Evolutionary conservation across 208 protist genomes (phyloP), one percentile per base, ranked within the genome.

Genomic region (Blastocrithidia nonstop): DNA sequence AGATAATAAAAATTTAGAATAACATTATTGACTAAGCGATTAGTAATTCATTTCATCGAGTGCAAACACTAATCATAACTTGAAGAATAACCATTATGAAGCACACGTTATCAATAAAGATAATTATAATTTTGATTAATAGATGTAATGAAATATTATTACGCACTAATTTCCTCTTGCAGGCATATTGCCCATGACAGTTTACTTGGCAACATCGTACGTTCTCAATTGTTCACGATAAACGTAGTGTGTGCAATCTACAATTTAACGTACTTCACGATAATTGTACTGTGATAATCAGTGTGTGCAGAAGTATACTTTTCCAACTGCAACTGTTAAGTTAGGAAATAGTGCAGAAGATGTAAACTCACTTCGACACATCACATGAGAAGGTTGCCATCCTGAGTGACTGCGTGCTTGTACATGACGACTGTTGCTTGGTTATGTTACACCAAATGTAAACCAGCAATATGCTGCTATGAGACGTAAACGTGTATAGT

Each of bases 391-490:
- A 11, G 66, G 71, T 5, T 68, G 61, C 57, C 38, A 50, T 4
- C 66, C 61, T 4, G 26, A 49, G 36, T 11, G 50, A n/a, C 49
- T 79, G 20, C 74, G 80, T 1, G 56, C 75, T 6, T 37, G 49
- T 28, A 56, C 68, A 17, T 92, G 78, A 76, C 65, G 76, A 4
- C 52, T 92, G 36, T 44, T 92, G 11, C 57, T 51, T 21, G 62
- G 64, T 11, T 71, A 69, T 41, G 63, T 61, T 5, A 55, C 64
- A 11, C 39, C 63, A 13, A 29, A 44, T 7, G 35, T 66, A 20
- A 3, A 44, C 13, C 70, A 62, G 7, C 79, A 88, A 47, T 32
- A 39, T 31, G 22, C 45, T n/a, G 77, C 82, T 49, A 56, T 88
- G 5, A 38, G 45, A 19, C 70, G 70, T 19, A 83, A 84, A 50